Percentiles rank a stretch among this genome's conserved stretches.
Conservation (phyloP, 768 basidiomycete genomes). For the Hydnum rufescens region DNA sequence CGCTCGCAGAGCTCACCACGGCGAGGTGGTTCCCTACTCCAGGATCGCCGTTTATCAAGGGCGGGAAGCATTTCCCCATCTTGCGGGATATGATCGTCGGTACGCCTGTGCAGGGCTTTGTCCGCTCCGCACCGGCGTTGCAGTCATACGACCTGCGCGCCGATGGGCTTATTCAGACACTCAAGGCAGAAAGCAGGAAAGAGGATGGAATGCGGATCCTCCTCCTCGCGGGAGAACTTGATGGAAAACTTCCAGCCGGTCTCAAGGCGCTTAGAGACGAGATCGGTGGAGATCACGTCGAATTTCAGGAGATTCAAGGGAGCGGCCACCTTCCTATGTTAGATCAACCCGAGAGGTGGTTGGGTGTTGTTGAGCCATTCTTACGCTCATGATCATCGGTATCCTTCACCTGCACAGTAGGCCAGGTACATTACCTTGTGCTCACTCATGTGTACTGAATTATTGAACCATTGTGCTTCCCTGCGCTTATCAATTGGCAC, state of each 20-base stretch:
- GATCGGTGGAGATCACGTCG: conserved; percentile 12
- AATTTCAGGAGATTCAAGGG: conserved; percentile 12
- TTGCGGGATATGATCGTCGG: conserved; percentile 11
- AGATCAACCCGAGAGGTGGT: conserved; percentile 11
- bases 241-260: conserved; percentile 15
- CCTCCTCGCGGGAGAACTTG: conserved; percentile 17
- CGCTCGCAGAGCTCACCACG: conserved; percentile 16
- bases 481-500: too few relatives aligned
- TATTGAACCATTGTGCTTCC: too few relatives aligned
- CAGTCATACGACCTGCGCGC: conserved; percentile 18
- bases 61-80: conserved; percentile 6
- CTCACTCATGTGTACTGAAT: too few relatives aligned
- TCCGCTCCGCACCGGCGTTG: conserved; percentile 14
- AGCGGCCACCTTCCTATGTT: conserved; percentile 19
- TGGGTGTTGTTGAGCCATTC: background rate
- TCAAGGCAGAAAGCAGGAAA: conserved; percentile 4
- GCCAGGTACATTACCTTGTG: too few relatives aligned
- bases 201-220: conserved; percentile 9
- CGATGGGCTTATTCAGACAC: conserved; percentile 12
- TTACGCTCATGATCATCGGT: background rate
- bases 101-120: conserved; percentile 17
- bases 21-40: conserved; percentile 17
- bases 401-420: too few relatives aligned
- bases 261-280: conserved; percentile 10
- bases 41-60: conserved; percentile 11